These are phyloP conservation scores for Teunomyces tritomae DNA, from an alignment of 805 yeast genomes.

Conservation along the genomic window DNA sequence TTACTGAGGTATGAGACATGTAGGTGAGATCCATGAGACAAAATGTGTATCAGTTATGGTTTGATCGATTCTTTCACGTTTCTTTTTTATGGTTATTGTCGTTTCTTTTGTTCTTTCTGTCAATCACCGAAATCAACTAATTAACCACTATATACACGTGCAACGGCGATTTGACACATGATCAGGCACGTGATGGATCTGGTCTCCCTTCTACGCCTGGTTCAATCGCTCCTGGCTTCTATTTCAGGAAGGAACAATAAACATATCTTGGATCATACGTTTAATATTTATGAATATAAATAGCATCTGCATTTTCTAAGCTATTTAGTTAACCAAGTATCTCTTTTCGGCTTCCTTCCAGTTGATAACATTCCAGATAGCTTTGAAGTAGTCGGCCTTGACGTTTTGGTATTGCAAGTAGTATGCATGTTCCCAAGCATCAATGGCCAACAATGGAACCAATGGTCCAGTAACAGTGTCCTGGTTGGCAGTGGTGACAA, in stretches of 20 bases:
- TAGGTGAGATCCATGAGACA: background rate
- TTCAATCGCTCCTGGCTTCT: too few species aligned
- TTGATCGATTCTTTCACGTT: background rate
- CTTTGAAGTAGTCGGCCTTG: slow-evolving; percentile 88
- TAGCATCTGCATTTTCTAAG: background rate
- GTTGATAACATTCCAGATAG: slow-evolving; percentile 91
- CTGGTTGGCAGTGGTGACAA: slow-evolving; percentile 81
- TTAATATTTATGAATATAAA: background rate
- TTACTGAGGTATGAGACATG: background rate
- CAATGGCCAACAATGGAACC: slow-evolving; percentile 81
- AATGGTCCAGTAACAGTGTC: slow-evolving; percentile 74
- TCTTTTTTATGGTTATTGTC: too few species aligned
- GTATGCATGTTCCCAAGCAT: slow-evolving; percentile 97
- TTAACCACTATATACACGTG: too few species aligned
- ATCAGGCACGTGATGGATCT: background rate
- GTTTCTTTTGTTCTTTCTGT: too few species aligned
- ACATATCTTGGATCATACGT: background rate
- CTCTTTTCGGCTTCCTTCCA: slow-evolving; percentile 88
- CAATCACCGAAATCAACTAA: too few species aligned
- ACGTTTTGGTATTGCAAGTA: slow-evolving; percentile 90
- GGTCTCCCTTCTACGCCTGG: too few species aligned
- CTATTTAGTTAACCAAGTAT: slow-evolving; percentile 26
- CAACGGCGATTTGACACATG: background rate
- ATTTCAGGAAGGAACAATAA: too few species aligned
- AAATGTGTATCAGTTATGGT: background rate